Conservation (phyloP, 2,329 filamentous ascomycete genomes). For the Arthroderma sp. region DNA sequence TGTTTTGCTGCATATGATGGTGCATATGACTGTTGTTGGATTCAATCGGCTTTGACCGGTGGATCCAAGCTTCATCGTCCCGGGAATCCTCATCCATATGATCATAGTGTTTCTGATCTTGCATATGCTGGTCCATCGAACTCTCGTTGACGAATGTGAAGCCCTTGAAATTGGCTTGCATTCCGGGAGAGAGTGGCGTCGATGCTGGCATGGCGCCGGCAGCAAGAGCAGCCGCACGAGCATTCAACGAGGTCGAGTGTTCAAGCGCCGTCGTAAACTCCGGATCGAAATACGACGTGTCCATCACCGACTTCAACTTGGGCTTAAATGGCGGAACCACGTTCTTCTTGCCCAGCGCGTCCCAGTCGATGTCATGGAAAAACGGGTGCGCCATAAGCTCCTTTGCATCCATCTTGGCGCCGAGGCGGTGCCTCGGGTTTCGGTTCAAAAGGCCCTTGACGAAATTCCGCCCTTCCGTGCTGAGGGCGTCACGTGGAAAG, state of each 20-base stretch:
- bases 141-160: constrained; percentile 99
- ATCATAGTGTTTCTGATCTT: constrained; percentile 23
- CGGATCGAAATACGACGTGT: constrained; percentile 96
- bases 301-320: constrained; percentile 86
- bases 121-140: constrained; percentile 64
- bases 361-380: constrained; percentile 91
- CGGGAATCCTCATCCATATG: constrained; percentile 32
- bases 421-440: constrained; percentile 89
- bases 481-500: constrained; percentile 88
- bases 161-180: constrained; percentile 95
- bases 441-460: constrained; percentile 95
- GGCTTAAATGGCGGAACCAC: constrained; percentile 96
- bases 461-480: constrained; percentile 89
- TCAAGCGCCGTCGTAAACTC: constrained; percentile 94
- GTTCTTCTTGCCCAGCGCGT: constrained; percentile 72
- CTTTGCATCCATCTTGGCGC: constrained; percentile 78
- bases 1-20: too few relatives aligned
- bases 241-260: constrained; percentile 75
- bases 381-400: constrained; percentile 91
- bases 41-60: not conserved
- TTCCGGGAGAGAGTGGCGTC: constrained; percentile 83
- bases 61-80: constrained; percentile 10
- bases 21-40: not conserved
- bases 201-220: constrained; percentile 70
- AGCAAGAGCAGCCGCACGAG: constrained; percentile 74